Base-by-base conservation (phyloP, 805 yeast species). In the Priceomyces melissophilus region DNA sequence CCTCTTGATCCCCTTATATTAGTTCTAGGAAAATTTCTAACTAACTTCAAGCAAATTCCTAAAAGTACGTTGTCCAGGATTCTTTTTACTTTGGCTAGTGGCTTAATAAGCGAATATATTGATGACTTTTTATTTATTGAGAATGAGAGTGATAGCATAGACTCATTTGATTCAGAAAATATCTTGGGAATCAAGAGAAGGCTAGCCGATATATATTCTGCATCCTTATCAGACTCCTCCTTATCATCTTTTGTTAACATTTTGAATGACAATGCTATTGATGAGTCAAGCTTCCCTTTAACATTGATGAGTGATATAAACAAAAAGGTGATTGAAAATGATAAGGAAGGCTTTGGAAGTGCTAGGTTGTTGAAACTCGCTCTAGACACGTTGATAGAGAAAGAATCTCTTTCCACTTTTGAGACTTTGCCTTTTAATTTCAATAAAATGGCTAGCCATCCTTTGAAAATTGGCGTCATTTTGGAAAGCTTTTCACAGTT, bases 401-500 rank as follows among this genome's bases (percentile, higher is more conserved):
- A 34, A 1, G 46, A 51, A 17, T 43, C 48, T 10, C 30, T 45
- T 3, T 37, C 39, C 10, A 37, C 40, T 3, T 56, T 60, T 39
- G 61, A 59, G 30, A 15, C 30, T 2, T 10, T 49, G 61, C 67
- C 45, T 35, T 54, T 50, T 48, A 58, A 62, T 39, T 69, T 55
- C 46, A 64, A 57, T 40, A 57, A 40, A 37, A 54, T 63, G 35
- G 57, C 48, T 42, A 63, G 54, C 34, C 46, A 38, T 15, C 76
- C 66, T 17, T 49, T 61, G 39, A 68, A 53, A 32, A 50, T 58
- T 4, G 59, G 69, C 2, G 49, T 55, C 1, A 35, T 65, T 14
- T 47, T 64, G 10, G 42, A 54, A 11, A 58, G 78, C 9, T 52
- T 74, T 6, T 45, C 65, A 4, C 59, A 62, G 7, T 71, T 69